phyloP scores from a whole-genome alignment of 2,329 filamentous ascomycete genomes.

The Cadophora malorum region DNA sequence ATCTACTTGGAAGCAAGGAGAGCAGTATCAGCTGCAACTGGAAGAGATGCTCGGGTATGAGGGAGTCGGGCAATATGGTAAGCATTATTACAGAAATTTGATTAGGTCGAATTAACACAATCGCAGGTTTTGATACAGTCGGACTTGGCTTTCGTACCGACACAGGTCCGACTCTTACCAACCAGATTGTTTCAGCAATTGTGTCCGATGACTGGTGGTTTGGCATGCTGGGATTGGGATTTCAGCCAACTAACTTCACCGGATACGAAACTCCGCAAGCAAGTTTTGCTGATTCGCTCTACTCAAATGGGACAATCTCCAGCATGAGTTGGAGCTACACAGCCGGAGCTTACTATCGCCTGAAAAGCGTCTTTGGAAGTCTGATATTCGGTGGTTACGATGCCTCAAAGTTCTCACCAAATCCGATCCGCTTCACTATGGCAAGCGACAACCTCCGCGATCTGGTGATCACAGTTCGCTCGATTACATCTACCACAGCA shows the following conservation, averaged over 20 bases:
- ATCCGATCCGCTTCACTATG: slow-evolving; percentile 49
- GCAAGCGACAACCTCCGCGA: slow-evolving; percentile 49
- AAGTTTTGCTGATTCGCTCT: slow-evolving; percentile 48
- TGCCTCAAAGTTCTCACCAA: slow-evolving; percentile 48
- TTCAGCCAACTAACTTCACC: slow-evolving; percentile 49
- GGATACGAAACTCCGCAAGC: slow-evolving; percentile 46
- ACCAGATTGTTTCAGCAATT: slow-evolving; percentile 37
- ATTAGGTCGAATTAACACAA: background rate
- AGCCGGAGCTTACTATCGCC: slow-evolving; percentile 49
- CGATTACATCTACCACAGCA: slow-evolving; percentile 44
- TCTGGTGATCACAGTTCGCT: slow-evolving; percentile 48
- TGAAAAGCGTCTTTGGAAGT: slow-evolving; percentile 47
- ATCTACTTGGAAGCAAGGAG: slow-evolving; percentile 46
- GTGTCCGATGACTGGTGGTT: slow-evolving; percentile 34
- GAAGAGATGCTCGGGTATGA: slow-evolving; percentile 49
- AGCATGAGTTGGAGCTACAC: slow-evolving; percentile 52
- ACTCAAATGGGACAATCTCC: slow-evolving; percentile 46
- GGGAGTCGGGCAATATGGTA: slow-evolving; percentile 41
- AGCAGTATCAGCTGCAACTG: slow-evolving; percentile 47
- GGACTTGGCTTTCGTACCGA: slow-evolving; percentile 35
- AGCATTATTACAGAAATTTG: background rate
- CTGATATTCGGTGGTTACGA: slow-evolving; percentile 52
- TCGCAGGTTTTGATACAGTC: slow-evolving; percentile 39
- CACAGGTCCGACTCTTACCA: slow-evolving; percentile 32
- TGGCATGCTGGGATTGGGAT: slow-evolving; percentile 51